Conservation (phyloP, 768 basidiomycete species). For the Boletus tomentosulus region DNA sequence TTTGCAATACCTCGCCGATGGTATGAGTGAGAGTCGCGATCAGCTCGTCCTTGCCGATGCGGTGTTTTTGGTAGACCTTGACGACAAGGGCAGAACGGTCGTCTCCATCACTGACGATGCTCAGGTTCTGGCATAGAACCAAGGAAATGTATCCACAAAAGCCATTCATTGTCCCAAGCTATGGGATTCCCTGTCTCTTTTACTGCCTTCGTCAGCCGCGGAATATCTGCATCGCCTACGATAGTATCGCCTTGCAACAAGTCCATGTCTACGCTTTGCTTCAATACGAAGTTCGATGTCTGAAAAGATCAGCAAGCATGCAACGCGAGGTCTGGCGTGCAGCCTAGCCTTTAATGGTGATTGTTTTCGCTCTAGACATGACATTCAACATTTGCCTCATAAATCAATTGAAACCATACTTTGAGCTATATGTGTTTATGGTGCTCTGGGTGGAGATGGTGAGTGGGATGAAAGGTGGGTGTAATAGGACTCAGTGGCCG, state of each 20-base stretch:
- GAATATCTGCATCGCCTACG: not conserved
- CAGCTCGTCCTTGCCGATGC: no score
- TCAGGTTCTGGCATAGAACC: no score
- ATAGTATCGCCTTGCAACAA: not conserved
- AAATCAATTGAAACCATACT: not conserved
- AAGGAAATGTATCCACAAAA: no score
- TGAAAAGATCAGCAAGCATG: not conserved
- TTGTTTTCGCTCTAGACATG: no score
- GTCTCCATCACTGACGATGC: no score
- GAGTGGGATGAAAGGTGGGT: no score
- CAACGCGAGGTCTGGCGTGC: not conserved
- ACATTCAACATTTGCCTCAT: not conserved
- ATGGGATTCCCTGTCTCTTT: not conserved
- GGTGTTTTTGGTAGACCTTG: no score
- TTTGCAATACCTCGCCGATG: no score
- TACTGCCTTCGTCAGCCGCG: not conserved
- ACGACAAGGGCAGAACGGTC: no score
- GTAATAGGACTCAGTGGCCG: no score
- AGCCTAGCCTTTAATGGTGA: not conserved
- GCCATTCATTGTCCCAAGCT: not conserved
- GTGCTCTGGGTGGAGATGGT: not conserved
- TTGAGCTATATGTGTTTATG: not conserved
- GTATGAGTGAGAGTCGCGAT: no score
- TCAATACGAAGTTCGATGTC: not conserved
- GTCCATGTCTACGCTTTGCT: not conserved